Conservation (phyloP, 2,329 filamentous ascomycete species). For the Corinectria fuckeliana region DNA sequence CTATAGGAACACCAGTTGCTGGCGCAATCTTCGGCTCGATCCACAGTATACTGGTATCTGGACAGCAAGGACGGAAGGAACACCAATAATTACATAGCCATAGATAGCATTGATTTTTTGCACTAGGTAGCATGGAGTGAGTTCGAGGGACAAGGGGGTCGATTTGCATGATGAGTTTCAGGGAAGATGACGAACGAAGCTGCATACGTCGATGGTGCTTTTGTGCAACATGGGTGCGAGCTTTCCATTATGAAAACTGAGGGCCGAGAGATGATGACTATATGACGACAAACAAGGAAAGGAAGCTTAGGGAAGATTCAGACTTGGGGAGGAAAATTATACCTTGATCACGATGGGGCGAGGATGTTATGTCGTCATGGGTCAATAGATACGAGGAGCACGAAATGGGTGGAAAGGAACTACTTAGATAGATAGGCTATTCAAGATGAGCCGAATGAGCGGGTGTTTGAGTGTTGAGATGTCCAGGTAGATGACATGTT, state of each 20-base stretch:
- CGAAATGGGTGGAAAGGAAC: slow-evolving; percentile 3
- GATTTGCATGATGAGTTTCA: slow-evolving; percentile 26
- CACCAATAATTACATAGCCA: slow-evolving; percentile 39
- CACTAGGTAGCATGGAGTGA: slow-evolving; percentile 35
- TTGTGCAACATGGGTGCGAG: background rate
- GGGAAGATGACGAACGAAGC: slow-evolving; percentile 23
- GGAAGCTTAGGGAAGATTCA: background rate
- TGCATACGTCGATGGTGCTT: slow-evolving; percentile 5
- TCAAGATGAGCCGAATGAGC: slow-evolving; percentile 8
- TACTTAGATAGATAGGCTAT: slow-evolving; percentile 21
- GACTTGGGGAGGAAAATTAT: slow-evolving; percentile 23
- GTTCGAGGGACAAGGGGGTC: slow-evolving; percentile 16
- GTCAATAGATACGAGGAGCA: slow-evolving; percentile 19
- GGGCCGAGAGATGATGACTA: slow-evolving; percentile 2
- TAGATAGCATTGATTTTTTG: slow-evolving; percentile 40
- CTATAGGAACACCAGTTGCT: slow-evolving; percentile 39
- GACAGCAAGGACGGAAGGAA: slow-evolving; percentile 13
- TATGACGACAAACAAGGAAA: slow-evolving; percentile 12
- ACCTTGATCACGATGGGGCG: slow-evolving; percentile 18
- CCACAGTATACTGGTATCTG: slow-evolving; percentile 8
- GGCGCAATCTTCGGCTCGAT: background rate
- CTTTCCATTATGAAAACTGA: background rate
- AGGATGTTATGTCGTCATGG: slow-evolving; percentile 9
- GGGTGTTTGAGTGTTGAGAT: slow-evolving; percentile 6
- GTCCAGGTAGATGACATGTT: background rate